phyloP scores from a whole-genome alignment of 169 alveolate species.

The Theileria equi region DNA sequence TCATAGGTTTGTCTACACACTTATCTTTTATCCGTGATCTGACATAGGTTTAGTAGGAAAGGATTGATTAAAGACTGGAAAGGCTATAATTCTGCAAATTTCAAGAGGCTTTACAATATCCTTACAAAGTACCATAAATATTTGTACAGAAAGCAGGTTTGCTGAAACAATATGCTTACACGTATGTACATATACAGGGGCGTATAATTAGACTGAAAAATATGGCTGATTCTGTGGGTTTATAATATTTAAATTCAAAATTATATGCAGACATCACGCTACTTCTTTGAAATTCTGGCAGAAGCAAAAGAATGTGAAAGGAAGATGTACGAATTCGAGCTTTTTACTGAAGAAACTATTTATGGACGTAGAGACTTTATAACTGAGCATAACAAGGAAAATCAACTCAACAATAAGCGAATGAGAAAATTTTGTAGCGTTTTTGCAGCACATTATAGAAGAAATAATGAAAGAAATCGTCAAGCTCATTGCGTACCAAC shows the following conservation, averaged over 20 bases:
- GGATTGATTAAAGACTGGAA: conserved; percentile 44
- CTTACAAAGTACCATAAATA: conserved; percentile 31
- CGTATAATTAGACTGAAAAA: conserved; percentile 17
- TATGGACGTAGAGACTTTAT: conserved; percentile 61
- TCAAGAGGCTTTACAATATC: conserved; percentile 23
- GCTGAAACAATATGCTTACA: background rate
- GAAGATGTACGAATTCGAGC: conserved; percentile 59
- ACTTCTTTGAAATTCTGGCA: conserved; percentile 61
- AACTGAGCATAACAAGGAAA: conserved; percentile 46
- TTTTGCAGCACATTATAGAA: conserved; percentile 25
- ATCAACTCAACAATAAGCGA: conserved; percentile 27
- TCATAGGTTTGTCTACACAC: no score
- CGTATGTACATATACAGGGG: background rate
- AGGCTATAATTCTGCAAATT: conserved; percentile 28
- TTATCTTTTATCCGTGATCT: no score
- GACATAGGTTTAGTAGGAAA: background rate
- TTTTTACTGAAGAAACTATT: conserved; percentile 54
- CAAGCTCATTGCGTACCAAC: background rate
- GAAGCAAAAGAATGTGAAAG: conserved; percentile 67
- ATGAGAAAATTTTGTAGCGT: conserved; percentile 32
- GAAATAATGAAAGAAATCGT: conserved; percentile 10
- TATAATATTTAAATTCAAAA: background rate
- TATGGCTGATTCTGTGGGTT: conserved; percentile 26
- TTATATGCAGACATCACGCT: conserved; percentile 30
- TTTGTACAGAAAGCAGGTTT: conserved; percentile 27